Evolutionary conservation across 1,139 yeast genomes (phyloP), one percentile per base, ranked within the genome.

Genomic region (Saccharomycopsis hybrid): DNA sequence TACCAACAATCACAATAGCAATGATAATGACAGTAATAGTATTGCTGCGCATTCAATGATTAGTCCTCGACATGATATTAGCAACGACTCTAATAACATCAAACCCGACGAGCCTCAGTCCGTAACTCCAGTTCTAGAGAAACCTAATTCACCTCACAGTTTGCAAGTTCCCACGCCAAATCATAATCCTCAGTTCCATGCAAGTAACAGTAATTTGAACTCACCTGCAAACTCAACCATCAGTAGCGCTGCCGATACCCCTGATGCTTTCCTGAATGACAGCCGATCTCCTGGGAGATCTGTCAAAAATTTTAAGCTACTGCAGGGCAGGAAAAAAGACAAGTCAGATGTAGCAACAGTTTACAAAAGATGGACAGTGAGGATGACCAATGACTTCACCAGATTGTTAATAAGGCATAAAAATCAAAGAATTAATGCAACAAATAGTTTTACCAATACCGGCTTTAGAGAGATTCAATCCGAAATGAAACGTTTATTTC

Each of bases 321-420:
- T 18, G 18, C 31, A 18, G 8, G 33, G 41, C 18, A 8, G 32
- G 13, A 36, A 11, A 13, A 18, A 42, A 24, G 36, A 31, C 9
- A 24, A 29, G 44, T 13, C 9, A 29, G 45, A 31, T 4, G 50
- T 30, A 11, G 13, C 46, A 5, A 52, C 55, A 11, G 49, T 45
- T n/a, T 52, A 52, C 33, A 52, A 52, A 35, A 41, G 55, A 32
- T 52, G 55, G 55, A 50, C 55, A 8, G 50, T 52, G 11, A 45
- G 37, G 18, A 52, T 52, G 55, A 52, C 55, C n/a, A 52, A 52
- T 35, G 55, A 49, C 41, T 51, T 52, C 41, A 36, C 43, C 33
- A 24, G 55, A 42, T 40, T 52, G 9, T 40, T 52, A 8, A 25
- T 52, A 18, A 46, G 50, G 35, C 41, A 52, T 36, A 47, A 47